Conservation (phyloP, 306 rosid species). For the Trichosanthes cucumerina region DNA sequence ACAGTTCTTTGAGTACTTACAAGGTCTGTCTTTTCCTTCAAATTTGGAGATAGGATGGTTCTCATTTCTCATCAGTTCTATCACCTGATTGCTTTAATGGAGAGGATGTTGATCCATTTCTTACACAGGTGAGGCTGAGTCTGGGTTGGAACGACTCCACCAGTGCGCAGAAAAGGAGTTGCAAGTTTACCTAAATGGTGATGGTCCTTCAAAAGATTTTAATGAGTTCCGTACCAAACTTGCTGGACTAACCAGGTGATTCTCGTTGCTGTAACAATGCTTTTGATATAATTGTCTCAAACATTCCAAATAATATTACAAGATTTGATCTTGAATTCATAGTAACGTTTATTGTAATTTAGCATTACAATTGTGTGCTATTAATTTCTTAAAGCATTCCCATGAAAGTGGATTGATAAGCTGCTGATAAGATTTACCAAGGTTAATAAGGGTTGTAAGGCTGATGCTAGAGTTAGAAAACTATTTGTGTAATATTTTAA, state of each 20-base stretch:
- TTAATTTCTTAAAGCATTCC: background rate
- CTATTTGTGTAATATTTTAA: background rate
- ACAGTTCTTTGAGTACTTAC: slow-evolving; percentile 43
- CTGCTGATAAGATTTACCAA: background rate
- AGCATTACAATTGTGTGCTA: background rate
- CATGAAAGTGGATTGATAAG: background rate
- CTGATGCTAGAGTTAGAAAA: background rate
- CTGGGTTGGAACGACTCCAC: slow-evolving; percentile 67
- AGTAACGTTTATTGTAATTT: background rate
- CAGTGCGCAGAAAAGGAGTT: slow-evolving; percentile 81
- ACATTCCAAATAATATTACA: background rate
- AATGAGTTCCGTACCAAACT: slow-evolving; percentile 79
- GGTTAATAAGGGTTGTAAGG: background rate
- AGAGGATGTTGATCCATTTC: background rate
- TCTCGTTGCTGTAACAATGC: background rate
- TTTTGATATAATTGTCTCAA: background rate
- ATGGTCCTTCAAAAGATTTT: slow-evolving; percentile 48
- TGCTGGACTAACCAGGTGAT: slow-evolving; percentile 62
- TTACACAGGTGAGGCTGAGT: slow-evolving; percentile 70
- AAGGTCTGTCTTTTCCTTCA: slow-evolving; percentile 22
- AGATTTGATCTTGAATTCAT: background rate
- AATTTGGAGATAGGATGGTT: background rate
- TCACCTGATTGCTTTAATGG: background rate
- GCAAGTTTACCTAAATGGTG: slow-evolving; percentile 40
- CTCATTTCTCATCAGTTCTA: background rate